Conservation (phyloP, 345 rosid species). For the Clarkia xantiana region DNA sequence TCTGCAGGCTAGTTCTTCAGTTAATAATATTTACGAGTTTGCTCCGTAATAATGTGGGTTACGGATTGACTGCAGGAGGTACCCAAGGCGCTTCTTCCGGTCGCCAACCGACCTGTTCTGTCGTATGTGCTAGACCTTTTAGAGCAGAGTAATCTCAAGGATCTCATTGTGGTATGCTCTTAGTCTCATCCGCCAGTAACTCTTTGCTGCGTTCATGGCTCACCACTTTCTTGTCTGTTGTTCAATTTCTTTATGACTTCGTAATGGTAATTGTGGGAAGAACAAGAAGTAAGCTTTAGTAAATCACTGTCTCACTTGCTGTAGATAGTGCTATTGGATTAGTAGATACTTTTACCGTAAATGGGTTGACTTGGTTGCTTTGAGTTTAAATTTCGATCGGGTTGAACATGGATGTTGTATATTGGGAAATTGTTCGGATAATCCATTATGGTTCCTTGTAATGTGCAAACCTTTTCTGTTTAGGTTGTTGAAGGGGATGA, state of each 20-base stretch:
- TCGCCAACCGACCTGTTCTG: conserved; percentile 82
- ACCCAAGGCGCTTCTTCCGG: conserved; percentile 85
- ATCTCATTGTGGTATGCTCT: conserved; percentile 65
- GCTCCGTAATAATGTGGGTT: background rate
- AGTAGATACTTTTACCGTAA: too few species aligned
- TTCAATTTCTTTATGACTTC: too few species aligned
- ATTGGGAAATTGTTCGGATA: too few species aligned
- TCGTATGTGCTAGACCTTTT: conserved; percentile 72
- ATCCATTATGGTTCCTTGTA: too few species aligned
- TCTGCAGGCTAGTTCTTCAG: background rate
- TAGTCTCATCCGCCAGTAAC: background rate
- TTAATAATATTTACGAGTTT: background rate
- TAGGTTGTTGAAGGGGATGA: conserved; percentile 94
- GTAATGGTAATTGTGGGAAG: too few species aligned
- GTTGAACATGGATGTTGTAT: too few species aligned
- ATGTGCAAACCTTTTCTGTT: background rate
- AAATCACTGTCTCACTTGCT: too few species aligned
- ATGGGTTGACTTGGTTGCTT: too few species aligned
- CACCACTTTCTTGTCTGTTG: background rate
- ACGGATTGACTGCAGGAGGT: conserved; percentile 42
- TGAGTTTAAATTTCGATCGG: too few species aligned
- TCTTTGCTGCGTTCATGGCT: background rate
- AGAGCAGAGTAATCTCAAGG: conserved; percentile 68
- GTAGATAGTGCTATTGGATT: too few species aligned
- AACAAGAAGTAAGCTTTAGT: too few species aligned